A percentile compares a stretch with the other conserved stretches of the same genome.
Conservation (phyloP, 164 flowering plant species). For the Tinospora cordifolia region DNA sequence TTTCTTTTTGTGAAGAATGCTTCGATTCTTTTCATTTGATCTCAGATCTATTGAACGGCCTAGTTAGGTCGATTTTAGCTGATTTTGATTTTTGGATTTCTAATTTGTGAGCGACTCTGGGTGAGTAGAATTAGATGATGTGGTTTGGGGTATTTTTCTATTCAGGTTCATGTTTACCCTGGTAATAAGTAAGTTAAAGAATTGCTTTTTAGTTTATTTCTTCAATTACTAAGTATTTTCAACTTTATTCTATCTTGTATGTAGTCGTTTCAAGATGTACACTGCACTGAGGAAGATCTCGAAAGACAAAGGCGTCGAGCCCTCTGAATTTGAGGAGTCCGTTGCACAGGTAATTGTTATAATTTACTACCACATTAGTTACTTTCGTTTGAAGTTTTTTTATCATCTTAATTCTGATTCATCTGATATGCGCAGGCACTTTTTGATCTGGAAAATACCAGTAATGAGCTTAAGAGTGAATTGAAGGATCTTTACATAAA, state of each 20-base stretch:
- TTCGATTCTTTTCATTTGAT: too few species aligned
- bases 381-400: background rate
- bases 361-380: background rate
- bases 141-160: too few species aligned
- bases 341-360: conserved; percentile 38
- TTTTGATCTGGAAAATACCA: conserved; percentile 44
- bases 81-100: too few species aligned
- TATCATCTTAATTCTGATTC: background rate
- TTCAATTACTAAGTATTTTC: background rate
- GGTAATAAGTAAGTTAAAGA: too few species aligned
- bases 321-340: conserved; percentile 58
- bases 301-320: conserved; percentile 60
- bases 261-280: conserved; percentile 43
- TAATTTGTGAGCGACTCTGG: too few species aligned
- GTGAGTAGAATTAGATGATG: too few species aligned
- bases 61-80: too few species aligned
- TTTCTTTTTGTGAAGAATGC: too few species aligned
- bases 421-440: conserved; percentile 25
- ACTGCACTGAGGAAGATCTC: conserved; percentile 51
- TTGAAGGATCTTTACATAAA: conserved; percentile 45
- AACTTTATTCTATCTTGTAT: background rate
- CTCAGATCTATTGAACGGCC: too few species aligned
- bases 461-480: conserved; percentile 40
- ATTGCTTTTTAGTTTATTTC: too few species aligned
- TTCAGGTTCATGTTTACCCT: too few species aligned